Conservation (phyloP, 805 yeast species). For the Yarrowia sp. region DNA sequence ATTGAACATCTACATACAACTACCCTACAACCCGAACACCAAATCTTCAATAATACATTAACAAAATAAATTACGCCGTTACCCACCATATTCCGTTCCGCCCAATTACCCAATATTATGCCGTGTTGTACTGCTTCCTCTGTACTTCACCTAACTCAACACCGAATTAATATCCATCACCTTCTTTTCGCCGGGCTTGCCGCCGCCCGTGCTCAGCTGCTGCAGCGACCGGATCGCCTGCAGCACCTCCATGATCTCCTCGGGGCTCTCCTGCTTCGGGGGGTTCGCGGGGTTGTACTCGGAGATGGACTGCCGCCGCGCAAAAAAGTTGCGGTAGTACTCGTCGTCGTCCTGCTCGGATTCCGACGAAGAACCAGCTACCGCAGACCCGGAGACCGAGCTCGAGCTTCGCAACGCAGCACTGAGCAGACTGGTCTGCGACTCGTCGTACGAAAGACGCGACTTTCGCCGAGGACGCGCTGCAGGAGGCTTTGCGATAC, state of each 20-base stretch:
- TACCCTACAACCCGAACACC: not conserved
- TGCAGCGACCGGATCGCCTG: slow-evolving; percentile 46
- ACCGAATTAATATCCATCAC: slow-evolving; percentile 23
- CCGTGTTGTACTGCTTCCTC: too few species aligned
- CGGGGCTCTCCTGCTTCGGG: slow-evolving; percentile 33
- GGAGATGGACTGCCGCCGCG: slow-evolving; percentile 23
- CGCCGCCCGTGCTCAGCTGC: slow-evolving; percentile 39
- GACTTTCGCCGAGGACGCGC: slow-evolving; percentile 23
- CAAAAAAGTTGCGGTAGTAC: slow-evolving; percentile 23
- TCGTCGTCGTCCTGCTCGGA: slow-evolving; percentile 21
- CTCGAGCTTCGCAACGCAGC: slow-evolving; percentile 8
- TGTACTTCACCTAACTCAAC: not conserved
- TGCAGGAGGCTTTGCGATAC: not conserved
- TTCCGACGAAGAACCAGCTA: not conserved
- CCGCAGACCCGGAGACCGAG: slow-evolving; percentile 10
- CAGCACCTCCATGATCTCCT: slow-evolving; percentile 42
- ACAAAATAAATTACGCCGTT: slow-evolving; percentile 18
- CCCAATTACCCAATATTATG: not conserved
- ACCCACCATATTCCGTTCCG: slow-evolving; percentile 2
- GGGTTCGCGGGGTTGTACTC: slow-evolving; percentile 27
- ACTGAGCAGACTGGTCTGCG: slow-evolving; percentile 8
- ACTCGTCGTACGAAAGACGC: slow-evolving; percentile 20
- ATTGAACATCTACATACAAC: not conserved
- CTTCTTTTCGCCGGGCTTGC: slow-evolving; percentile 16
- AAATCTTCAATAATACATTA: not conserved